Evolutionary conservation across 495 filamentous ascomycete species (phyloP).

Genomic region (Talaromyces thailandensis): DNA sequence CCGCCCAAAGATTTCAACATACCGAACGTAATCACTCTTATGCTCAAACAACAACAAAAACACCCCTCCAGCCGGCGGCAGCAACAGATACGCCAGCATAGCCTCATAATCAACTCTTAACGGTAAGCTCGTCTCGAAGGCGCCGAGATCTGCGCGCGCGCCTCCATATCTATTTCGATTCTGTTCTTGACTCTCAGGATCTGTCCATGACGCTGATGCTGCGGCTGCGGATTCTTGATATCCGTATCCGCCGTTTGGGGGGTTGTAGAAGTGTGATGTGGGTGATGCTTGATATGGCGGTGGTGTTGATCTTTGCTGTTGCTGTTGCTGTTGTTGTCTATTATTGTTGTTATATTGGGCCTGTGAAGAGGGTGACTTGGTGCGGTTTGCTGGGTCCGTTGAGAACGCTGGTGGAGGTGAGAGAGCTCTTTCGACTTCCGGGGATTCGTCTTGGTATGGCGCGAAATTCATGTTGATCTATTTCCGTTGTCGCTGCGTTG

Average conservation of each 20-base stretch:
- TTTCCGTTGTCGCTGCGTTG: not conserved
- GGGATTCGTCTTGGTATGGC: conserved; percentile 84
- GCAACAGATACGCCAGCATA: conserved; percentile 75
- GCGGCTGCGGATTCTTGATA: not conserved
- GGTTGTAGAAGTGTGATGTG: not conserved
- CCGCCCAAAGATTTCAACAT: conserved; percentile 11
- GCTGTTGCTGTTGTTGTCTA: not conserved
- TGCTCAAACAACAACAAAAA: conserved; percentile 78
- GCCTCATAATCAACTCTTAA: conserved; percentile 83
- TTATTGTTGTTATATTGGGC: not conserved
- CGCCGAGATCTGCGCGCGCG: conserved; percentile 60
- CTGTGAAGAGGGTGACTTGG: conserved; percentile 39
- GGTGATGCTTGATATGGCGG: not conserved
- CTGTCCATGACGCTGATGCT: not conserved
- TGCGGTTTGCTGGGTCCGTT: conserved; percentile 17
- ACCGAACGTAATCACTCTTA: conserved; percentile 96
- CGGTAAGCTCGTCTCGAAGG: conserved; percentile 72
- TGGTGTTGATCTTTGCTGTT: not conserved
- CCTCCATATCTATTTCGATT: conserved; percentile 17
- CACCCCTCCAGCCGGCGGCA: conserved; percentile 82
- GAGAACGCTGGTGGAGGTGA: conserved; percentile 49
- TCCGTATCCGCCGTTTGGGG: not conserved
- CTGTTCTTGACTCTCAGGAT: not conserved
- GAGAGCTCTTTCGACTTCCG: conserved; percentile 63
- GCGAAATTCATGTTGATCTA: conserved; percentile 72